phyloP scores from a whole-genome alignment of 352 stramenopile species.

The Pythium guiyangense region DNA sequence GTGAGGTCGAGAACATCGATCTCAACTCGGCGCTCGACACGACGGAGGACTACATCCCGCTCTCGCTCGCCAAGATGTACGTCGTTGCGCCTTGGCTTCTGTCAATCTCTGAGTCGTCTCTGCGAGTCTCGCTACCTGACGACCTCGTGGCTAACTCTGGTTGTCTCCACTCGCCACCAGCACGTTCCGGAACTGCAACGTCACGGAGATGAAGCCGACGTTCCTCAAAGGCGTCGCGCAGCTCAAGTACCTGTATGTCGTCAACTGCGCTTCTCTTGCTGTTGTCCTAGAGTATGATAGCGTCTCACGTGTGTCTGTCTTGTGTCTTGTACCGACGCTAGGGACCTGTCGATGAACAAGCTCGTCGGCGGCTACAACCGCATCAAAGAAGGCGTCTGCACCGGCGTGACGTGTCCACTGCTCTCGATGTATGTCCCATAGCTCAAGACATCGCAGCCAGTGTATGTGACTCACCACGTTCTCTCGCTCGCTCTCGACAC shows the following conservation, averaged over 20 bases:
- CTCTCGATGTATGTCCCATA: slow-evolving; percentile 25
- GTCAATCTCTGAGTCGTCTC: neutral
- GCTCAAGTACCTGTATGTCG: slow-evolving; percentile 29
- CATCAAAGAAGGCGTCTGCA: slow-evolving; percentile 44
- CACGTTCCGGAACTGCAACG: slow-evolving; percentile 34
- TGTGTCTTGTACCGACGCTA: neutral
- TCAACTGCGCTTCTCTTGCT: neutral
- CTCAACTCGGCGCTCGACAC: slow-evolving; percentile 27
- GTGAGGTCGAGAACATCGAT: slow-evolving; percentile 39
- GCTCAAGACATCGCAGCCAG: no score
- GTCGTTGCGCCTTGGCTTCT: slow-evolving; percentile 3
- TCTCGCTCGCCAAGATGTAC: slow-evolving; percentile 40
- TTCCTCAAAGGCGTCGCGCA: slow-evolving; percentile 42
- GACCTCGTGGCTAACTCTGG: neutral
- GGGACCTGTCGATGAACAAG: slow-evolving; percentile 43
- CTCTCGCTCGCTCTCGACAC: neutral
- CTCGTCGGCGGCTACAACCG: slow-evolving; percentile 37
- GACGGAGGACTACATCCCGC: slow-evolving; percentile 32
- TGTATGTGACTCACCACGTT: neutral
- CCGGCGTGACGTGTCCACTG: slow-evolving; percentile 38
- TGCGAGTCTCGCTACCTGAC: neutral
- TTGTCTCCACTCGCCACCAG: slow-evolving; percentile 6
- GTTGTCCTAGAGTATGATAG: neutral
- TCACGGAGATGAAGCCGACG: slow-evolving; percentile 29
- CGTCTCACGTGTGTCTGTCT: neutral